Evolutionary conservation across 2,329 filamentous ascomycete species (phyloP), one percentile per base, ranked within the genome.

Genomic region (Diplodia scrobiculata): DNA sequence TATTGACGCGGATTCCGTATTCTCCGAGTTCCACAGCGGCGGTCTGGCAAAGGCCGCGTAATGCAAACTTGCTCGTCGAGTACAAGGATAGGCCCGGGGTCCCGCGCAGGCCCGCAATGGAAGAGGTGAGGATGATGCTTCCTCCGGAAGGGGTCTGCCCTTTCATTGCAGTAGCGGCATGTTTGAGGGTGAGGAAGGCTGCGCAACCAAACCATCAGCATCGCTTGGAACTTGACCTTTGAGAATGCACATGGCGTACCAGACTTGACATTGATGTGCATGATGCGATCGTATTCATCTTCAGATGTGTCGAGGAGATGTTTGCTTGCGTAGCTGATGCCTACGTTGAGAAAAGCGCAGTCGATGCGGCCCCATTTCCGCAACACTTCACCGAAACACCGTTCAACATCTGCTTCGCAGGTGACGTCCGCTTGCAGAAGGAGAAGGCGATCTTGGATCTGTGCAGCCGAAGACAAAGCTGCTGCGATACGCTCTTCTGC

Each of bases 101-200:
- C 19, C 73, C 77, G 32, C 74, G 76, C 9, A 79, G 73, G 6
- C 77, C 77, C 1, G 76, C 76, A 53, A 77, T 76, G 2, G 76
- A 78, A 6, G 77, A 79, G 11, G 76, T 74, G 38, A 79, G 69
- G 63, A 79, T 75, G 45, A 79, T 79, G 50, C 77, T 79, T 5
- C 77, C 77, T 50, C 76, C 75, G 5, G 34, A 9, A 27, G 70
- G 71, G 19, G 71, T 70, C 13, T 72, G 68, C 6, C 72, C 68
- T 38, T 71, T 71, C 75, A 79, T 78, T 3, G 73, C 73, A 5
- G 70, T 69, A 5, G 73, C 76, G 6, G 72, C 70, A 62, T 78
- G 74, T 64, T 78, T 79, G 41, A 79, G 69, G 47, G 74, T 73
- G n/a, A 79, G 71, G 66, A 78, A 78, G 9, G 76, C 75, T 75